phyloP scores from a whole-genome alignment of 2,329 filamentous ascomycete genomes.

The Colletotrichum sidae region DNA sequence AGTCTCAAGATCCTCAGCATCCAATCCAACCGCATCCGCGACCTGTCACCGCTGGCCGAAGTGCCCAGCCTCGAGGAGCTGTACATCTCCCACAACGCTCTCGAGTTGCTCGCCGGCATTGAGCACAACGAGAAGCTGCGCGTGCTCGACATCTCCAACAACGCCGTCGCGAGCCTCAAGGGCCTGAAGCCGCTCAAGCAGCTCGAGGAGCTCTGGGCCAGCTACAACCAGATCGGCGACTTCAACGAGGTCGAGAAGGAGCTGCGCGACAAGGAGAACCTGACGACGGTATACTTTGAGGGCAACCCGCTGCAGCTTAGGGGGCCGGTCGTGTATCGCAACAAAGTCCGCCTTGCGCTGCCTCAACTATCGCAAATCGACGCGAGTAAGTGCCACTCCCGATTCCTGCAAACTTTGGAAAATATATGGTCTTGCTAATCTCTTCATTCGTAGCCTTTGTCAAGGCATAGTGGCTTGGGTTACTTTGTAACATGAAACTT shows the following conservation, averaged over 20 bases:
- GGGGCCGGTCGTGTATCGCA: conserved; percentile 87
- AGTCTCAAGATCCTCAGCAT: conserved; percentile 91
- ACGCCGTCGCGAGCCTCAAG: conserved; percentile 80
- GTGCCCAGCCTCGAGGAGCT: conserved; percentile 87
- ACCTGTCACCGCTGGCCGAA: conserved; percentile 79
- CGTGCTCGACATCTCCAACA: conserved; percentile 90
- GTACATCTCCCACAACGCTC: conserved; percentile 95
- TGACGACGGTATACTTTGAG: conserved; percentile 96
- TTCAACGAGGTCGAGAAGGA: conserved; percentile 86
- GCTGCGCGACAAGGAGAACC: conserved; percentile 79
- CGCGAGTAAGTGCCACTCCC: conserved; percentile 80
- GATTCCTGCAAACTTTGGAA: no score
- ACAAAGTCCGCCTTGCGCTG: conserved; percentile 89
- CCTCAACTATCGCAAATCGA: conserved; percentile 94
- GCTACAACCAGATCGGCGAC: conserved; percentile 83
- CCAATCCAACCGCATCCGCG: conserved; percentile 91
- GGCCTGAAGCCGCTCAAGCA: conserved; percentile 76
- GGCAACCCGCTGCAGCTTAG: conserved; percentile 88
- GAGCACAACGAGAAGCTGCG: conserved; percentile 74
- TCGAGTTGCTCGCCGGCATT: conserved; percentile 81
- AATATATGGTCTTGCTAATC: conserved; percentile 14
- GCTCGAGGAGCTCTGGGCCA: conserved; percentile 94
- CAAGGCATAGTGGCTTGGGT: conserved; percentile 32
- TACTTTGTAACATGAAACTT: conserved; percentile 22
- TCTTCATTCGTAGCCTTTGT: conserved; percentile 32